Conservation (phyloP, 805 yeast genomes). For the Pichia ethanolica region DNA sequence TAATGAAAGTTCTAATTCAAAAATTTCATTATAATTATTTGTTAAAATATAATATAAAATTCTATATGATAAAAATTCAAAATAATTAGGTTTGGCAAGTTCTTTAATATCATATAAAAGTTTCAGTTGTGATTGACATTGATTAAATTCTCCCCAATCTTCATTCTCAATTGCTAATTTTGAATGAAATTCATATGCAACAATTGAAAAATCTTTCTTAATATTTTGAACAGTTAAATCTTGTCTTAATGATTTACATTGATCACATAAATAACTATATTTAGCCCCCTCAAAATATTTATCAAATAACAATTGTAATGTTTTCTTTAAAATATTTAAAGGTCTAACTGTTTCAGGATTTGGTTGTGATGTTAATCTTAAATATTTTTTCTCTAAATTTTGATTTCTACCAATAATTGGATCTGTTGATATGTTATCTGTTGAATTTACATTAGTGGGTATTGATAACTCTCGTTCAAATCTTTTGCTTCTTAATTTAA, state of each 20-base stretch:
- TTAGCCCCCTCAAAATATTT: constrained; percentile 45
- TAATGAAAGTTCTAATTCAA: constrained; percentile 30
- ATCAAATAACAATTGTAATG: constrained; percentile 45
- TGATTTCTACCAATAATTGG: constrained; percentile 56
- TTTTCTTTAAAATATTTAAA: constrained; percentile 45
- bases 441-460: constrained; percentile 10
- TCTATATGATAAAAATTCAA: constrained; percentile 68
- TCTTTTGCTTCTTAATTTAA: constrained; percentile 34
- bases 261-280: constrained; percentile 79
- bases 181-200: constrained; percentile 81
- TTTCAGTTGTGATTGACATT: constrained; percentile 79
- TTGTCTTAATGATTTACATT: constrained; percentile 86
- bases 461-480: constrained; percentile 33
- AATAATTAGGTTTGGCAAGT: constrained; percentile 26
- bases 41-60: constrained; percentile 71
- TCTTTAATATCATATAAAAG: constrained; percentile 44
- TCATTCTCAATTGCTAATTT: constrained; percentile 74
- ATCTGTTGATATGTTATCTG: background rate
- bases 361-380: constrained; percentile 86
- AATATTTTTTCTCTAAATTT: constrained; percentile 66
- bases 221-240: constrained; percentile 90
- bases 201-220: constrained; percentile 64
- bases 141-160: constrained; percentile 92
- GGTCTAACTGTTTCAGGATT: constrained; percentile 83
- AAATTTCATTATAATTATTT: constrained; percentile 51